These are phyloP conservation scores for Geotrichum restrictum DNA, from an alignment of 1,139 yeast genomes.

Conservation along the genomic window DNA sequence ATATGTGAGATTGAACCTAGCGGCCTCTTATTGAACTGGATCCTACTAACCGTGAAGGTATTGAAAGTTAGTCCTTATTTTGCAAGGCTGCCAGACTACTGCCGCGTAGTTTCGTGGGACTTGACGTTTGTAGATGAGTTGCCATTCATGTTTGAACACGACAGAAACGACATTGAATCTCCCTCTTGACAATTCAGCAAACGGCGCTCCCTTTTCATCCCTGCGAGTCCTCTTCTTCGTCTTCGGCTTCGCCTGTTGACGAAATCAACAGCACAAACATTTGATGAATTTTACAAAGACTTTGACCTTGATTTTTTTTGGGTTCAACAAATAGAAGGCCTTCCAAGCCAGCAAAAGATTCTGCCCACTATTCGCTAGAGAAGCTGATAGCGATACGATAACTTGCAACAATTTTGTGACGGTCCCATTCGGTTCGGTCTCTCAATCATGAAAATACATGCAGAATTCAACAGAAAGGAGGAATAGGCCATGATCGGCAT, in stretches of 20 bases:
- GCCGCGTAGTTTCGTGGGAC: conserved; percentile 4
- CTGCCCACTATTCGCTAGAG: too few relatives aligned
- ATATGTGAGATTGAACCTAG: too few relatives aligned
- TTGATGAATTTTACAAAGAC: not conserved
- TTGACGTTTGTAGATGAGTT: not conserved
- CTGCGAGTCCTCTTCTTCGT: not conserved
- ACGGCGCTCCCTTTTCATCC: not conserved
- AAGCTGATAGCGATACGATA: too few relatives aligned
- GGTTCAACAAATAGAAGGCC: not conserved
- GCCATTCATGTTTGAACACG: conserved; percentile 1
- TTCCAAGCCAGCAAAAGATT: not conserved
- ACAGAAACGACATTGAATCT: not conserved
- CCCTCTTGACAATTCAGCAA: not conserved
- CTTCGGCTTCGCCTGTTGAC: not conserved
- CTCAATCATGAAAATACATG: too few relatives aligned
- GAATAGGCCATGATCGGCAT: too few relatives aligned
- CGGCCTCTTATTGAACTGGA: too few relatives aligned
- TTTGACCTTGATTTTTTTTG: not conserved
- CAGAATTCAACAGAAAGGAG: too few relatives aligned
- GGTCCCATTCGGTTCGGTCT: too few relatives aligned
- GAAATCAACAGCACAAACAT: not conserved
- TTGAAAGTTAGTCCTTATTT: too few relatives aligned
- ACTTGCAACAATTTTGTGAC: too few relatives aligned
- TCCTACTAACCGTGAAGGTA: too few relatives aligned
- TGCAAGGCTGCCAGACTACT: too few relatives aligned